Evolutionary conservation across 2,329 filamentous ascomycete species (phyloP), one percentile per base, ranked within the genome.

Genomic region (Lachnum nothofagi): DNA sequence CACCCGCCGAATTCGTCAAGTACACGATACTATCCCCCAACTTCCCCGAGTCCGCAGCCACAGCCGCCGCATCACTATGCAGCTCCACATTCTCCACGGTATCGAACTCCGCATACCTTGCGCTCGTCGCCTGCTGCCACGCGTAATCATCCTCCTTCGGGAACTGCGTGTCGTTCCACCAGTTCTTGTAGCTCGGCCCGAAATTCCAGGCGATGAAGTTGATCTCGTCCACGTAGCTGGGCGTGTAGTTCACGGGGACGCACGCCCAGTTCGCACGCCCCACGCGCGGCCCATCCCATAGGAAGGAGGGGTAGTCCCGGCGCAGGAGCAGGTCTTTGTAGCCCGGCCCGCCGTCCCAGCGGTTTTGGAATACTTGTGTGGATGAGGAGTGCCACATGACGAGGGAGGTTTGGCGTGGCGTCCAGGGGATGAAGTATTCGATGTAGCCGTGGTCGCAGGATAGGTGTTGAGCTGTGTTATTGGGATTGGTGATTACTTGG

Each of bases 311-410:
- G 39, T 49, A 56, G 48, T 49, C 31, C n/a, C 31, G 45, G 1
- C 43, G 44, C 3, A 55, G 44, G 24, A 46, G 49, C 16, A 49
- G 39, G 40, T 52, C 52, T 46, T 55, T 55, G 49, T 49, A 55
- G 17, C 52, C 52, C 19, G 41, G 38, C 10, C 52, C 52, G n/a
- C 52, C 52, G 25, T 52, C 47, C 53, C 53, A 53, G 19, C 48
- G 44, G 31, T 53, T 53, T 34, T 53, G 51, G 19, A 27, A 53
- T 10, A 53, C 51, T 48, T 56, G 51, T 19, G 53, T 56, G 14
- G 23, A 38, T 5, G 51, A 53, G 27, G 22, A 31, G 33, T 56
- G 48, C 53, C 51, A 53, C 51, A 51, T 52, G 5, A 55, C 39
- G 10, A 55, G 46, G 17, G 40, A 46, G n/a, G 49, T 45, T 12